phyloP scores from a whole-genome alignment of 192 early-diverging fungal genomes.

The Podila clonocystis region DNA sequence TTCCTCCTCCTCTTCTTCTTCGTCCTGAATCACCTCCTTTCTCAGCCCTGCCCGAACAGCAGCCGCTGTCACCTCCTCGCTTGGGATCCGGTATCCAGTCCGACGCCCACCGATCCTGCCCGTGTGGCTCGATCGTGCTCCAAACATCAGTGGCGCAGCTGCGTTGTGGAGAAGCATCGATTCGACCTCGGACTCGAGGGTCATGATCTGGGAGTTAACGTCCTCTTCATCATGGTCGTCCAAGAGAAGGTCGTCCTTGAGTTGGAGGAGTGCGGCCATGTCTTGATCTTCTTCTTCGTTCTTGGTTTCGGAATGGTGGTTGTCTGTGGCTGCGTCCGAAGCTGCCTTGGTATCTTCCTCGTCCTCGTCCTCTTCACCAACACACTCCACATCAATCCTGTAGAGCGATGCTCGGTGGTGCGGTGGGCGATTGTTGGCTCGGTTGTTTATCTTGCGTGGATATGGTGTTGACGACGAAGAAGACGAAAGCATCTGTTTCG shows the following conservation, averaged over 20 bases:
- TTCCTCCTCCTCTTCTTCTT: slow-evolving; percentile 15
- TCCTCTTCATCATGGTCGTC: slow-evolving; percentile 21
- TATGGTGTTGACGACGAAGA: slow-evolving; percentile 2
- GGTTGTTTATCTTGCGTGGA: slow-evolving; percentile 16
- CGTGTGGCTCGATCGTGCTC: not conserved
- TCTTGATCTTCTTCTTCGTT: slow-evolving; percentile 5
- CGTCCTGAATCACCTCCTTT: slow-evolving; percentile 8
- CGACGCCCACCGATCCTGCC: slow-evolving; percentile 3
- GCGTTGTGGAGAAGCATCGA: slow-evolving; percentile 25
- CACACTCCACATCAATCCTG: slow-evolving; percentile 42
- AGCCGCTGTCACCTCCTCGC: not conserved
- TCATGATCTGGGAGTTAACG: slow-evolving; percentile 36
- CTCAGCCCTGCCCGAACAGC: not conserved
- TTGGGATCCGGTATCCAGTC: not conserved
- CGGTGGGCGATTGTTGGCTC: slow-evolving; percentile 21
- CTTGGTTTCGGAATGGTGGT: not conserved
- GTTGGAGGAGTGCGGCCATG: not conserved
- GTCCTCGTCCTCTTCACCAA: slow-evolving; percentile 47
- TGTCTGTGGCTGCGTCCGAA: not conserved
- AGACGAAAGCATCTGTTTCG: not conserved
- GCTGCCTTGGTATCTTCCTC: slow-evolving; percentile 14
- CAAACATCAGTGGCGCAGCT: slow-evolving; percentile 16
- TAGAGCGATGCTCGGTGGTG: slow-evolving; percentile 40
- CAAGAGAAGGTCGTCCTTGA: not conserved
- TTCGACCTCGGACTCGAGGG: slow-evolving; percentile 45